Base-by-base conservation (phyloP, 2,329 filamentous ascomycete species). In the Ampelomyces quisqualis region DNA sequence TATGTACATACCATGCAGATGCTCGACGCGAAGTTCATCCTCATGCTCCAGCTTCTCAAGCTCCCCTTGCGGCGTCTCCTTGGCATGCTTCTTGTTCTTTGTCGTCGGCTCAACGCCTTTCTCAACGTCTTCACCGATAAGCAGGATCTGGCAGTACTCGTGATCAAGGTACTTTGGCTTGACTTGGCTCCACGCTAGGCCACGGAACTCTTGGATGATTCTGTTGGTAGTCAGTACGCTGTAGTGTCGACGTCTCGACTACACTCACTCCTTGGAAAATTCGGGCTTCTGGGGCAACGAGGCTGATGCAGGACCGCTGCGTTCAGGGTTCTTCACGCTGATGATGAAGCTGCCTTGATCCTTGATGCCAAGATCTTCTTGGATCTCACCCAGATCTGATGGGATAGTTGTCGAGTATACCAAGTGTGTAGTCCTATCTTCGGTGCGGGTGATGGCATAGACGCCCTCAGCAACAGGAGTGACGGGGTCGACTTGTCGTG, bases 391-490 rank as follows among this genome's bases (percentile, higher is more conserved):
- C 2, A 87, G 63, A 43, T 86, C 72, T 3, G 77, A 71, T 0
- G 89, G 88, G 19, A 91, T 76, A 0, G 88, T 95, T 33, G 90
- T 71, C 43, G 90, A 78, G 59, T 95, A 95, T 1, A 79, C 86
- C 7, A 96, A 73, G 55, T 95, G 89, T 2, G 82, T 87, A 33
- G 85, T 80, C 0, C 83, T 74, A 1, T 81, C 82, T 20, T 67
- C 60, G 0, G 84, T 88, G 2, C 78, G 81, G 0, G 85, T 88
- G 37, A 95, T 82, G 0, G 85, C 85, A 56, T 95, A 95, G 0
- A 95, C 81, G 1, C 90, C 90, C 64, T 95, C 89, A 0, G 83
- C 90, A n/a, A 90, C 75, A 0, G 87, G 86, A 0, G 79, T 84
- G 1, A 86, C 84, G 1, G 85, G 80, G 0, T 87, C 83, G 0